These are phyloP conservation scores for Entrophospora sp. DNA, from an alignment of 192 early-diverging fungal species.

Conservation along the genomic window DNA sequence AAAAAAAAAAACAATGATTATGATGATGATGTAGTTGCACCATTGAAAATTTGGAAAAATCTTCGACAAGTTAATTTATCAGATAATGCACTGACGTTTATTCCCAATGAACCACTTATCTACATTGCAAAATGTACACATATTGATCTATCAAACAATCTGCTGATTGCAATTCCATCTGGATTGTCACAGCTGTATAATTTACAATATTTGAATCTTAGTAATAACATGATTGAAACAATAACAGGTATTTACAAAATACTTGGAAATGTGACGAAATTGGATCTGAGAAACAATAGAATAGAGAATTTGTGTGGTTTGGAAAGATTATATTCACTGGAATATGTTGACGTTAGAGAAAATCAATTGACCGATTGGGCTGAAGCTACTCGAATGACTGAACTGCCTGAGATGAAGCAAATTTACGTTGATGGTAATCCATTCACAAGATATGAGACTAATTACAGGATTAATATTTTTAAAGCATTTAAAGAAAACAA, in stretches of 20 bases:
- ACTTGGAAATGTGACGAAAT: slow-evolving; percentile 41
- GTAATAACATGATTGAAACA: slow-evolving; percentile 47
- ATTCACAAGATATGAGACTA: slow-evolving; percentile 35
- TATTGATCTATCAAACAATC: slow-evolving; percentile 44
- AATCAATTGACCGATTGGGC: slow-evolving; percentile 43
- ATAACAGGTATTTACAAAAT: slow-evolving; percentile 39
- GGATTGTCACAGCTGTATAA: slow-evolving; percentile 39
- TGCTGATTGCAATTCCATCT: slow-evolving; percentile 37
- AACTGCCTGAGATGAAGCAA: slow-evolving; percentile 38
- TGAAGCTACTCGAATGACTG: slow-evolving; percentile 40
- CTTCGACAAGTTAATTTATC: slow-evolving; percentile 37
- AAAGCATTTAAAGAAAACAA: slow-evolving; percentile 34
- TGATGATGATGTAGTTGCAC: no score
- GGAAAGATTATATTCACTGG: slow-evolving; percentile 47
- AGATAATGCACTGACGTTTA: slow-evolving; percentile 39
- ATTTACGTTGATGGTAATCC: slow-evolving; percentile 49
- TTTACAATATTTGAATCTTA: slow-evolving; percentile 39
- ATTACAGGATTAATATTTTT: slow-evolving; percentile 44
- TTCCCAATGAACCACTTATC: slow-evolving; percentile 29
- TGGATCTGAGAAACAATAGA: slow-evolving; percentile 44
- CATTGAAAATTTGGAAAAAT: slow-evolving; percentile 28
- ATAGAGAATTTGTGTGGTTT: slow-evolving; percentile 41
- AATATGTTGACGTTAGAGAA: slow-evolving; percentile 45
- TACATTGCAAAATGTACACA: slow-evolving; percentile 31
- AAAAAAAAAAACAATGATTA: no score